Conservation (phyloP, 2,329 filamentous ascomycete species). For the Microsporum ferrugineum region DNA sequence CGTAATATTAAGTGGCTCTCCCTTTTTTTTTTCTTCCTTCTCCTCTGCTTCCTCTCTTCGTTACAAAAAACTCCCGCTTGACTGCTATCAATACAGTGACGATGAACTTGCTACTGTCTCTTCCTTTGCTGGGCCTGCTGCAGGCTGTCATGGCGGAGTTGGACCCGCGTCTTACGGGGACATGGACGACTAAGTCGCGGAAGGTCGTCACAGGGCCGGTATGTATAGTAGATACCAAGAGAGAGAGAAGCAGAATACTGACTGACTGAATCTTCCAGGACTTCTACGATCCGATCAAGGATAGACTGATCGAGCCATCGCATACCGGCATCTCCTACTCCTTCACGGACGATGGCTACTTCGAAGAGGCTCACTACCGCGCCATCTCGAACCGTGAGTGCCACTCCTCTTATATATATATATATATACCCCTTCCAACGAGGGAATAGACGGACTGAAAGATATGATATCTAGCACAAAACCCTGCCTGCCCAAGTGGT, state of each 20-base stretch:
- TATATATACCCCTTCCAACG: background rate
- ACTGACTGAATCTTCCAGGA: slow-evolving; percentile 34
- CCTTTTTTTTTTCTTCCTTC: background rate
- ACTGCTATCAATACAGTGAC: background rate
- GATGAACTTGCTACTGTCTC: slow-evolving; percentile 2
- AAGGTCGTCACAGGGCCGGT: slow-evolving; percentile 59
- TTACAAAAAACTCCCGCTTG: background rate
- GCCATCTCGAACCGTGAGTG: slow-evolving; percentile 56
- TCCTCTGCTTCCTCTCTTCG: background rate
- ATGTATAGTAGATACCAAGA: slow-evolving; percentile 22
- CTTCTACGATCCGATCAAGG: slow-evolving; percentile 58
- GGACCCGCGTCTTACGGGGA: slow-evolving; percentile 49
- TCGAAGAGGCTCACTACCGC: slow-evolving; percentile 59
- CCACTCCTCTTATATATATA: no score
- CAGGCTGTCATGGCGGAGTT: slow-evolving; percentile 3
- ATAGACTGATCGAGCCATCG: slow-evolving; percentile 54
- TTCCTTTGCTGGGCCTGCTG: slow-evolving; percentile 3
- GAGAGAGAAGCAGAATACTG: background rate
- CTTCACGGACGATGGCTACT: slow-evolving; percentile 56
- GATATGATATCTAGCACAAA: slow-evolving; percentile 34
- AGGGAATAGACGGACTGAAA: background rate
- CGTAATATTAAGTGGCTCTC: background rate
- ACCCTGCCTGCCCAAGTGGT: slow-evolving; percentile 50
- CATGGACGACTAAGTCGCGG: slow-evolving; percentile 60
- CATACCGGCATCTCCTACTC: slow-evolving; percentile 63